These are phyloP conservation scores for Penicillium egyptiacum DNA, from an alignment of 495 filamentous ascomycete species.

Conservation along the genomic window DNA sequence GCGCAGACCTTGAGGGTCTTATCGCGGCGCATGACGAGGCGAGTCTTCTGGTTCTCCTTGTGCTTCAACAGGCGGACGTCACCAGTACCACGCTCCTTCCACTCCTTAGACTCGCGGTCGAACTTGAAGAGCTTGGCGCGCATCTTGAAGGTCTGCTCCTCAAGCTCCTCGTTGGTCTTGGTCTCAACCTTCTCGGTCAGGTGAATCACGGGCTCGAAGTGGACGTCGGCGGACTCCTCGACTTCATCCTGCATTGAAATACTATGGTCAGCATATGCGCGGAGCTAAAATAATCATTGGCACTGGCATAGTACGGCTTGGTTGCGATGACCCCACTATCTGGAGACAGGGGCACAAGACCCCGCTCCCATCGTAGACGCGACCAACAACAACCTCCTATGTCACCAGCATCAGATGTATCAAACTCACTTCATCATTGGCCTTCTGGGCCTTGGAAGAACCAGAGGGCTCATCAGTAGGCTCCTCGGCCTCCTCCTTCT, in stretches of 20 bases:
- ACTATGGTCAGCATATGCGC: conserved; percentile 8
- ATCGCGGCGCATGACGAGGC: conserved; percentile 97
- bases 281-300: not conserved
- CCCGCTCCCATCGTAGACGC: conserved; percentile 9
- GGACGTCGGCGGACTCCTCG: conserved; percentile 83
- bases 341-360: conserved; percentile 11
- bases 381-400: conserved; percentile 9
- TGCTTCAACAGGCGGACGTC: conserved; percentile 97
- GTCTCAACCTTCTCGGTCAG: conserved; percentile 94
- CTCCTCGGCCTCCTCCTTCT: conserved; percentile 80
- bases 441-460: conserved; percentile 80
- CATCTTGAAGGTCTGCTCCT: conserved; percentile 99
- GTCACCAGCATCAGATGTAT: conserved; percentile 20
- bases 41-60: conserved; percentile 95
- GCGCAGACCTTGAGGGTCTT: conserved; percentile 99
- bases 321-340: conserved; percentile 13
- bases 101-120: conserved; percentile 83
- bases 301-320: not conserved
- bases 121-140: conserved; percentile 99
- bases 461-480: conserved; percentile 78
- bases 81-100: conserved; percentile 99
- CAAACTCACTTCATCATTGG: conserved; percentile 50
- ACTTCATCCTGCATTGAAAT: conserved; percentile 55
- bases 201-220: conserved; percentile 95
- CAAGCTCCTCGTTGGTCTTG: conserved; percentile 97